Evolutionary conservation across 164 flowering plant genomes (phyloP).

Genomic region (Echeveria elegans): DNA sequence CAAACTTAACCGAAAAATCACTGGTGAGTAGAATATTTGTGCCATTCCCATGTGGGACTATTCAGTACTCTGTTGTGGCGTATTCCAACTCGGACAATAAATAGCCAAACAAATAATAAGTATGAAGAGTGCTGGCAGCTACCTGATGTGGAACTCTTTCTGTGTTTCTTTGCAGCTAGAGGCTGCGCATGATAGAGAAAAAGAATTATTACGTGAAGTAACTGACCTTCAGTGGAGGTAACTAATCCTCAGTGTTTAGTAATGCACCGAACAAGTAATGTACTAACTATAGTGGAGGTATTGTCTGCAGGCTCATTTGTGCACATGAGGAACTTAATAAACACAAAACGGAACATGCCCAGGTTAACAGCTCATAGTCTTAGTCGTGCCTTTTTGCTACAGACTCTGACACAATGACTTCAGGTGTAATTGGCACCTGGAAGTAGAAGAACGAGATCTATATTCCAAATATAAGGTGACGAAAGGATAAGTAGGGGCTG

Average conservation of each 20-base stretch:
- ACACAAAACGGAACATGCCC: constrained; percentile 38
- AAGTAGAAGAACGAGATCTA: background rate
- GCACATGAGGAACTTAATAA: constrained; percentile 67
- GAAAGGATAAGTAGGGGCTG: too few species aligned
- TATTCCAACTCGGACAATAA: background rate
- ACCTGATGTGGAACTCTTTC: background rate
- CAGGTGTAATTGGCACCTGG: constrained; percentile 1
- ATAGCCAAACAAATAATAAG: background rate
- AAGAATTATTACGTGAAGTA: constrained; percentile 60
- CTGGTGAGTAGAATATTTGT: background rate
- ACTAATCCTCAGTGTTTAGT: background rate
- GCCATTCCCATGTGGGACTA: too few species aligned
- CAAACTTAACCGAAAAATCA: constrained; percentile 1
- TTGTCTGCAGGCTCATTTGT: constrained; percentile 43
- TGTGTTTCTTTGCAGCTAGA: constrained; percentile 41
- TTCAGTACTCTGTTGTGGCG: background rate
- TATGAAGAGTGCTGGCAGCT: background rate
- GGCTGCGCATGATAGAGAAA: constrained; percentile 76
- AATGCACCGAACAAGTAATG: background rate
- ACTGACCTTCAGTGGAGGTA: constrained; percentile 79
- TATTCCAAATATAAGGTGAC: too few species aligned
- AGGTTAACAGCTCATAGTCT: constrained; percentile 18
- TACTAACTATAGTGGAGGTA: background rate
- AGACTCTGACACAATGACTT: background rate
- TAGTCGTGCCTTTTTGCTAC: background rate